A percentile compares a stretch with the other conserved stretches of the same genome.
Evolutionary conservation across 768 basidiomycete species (phyloP).

Genomic region (Roridomyces roridus): DNA sequence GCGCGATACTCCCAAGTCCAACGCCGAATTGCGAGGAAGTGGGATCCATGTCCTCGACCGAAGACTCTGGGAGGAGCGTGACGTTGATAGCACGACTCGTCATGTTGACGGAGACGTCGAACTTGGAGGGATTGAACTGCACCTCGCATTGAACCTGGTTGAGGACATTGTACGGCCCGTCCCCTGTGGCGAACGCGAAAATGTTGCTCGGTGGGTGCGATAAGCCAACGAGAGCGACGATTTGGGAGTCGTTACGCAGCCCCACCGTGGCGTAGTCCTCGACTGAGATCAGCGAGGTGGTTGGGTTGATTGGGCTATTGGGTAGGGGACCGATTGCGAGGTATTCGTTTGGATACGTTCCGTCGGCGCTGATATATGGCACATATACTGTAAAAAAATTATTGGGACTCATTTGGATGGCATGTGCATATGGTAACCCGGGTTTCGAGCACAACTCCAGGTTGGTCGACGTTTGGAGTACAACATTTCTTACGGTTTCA

Average conservation of each 20-base stretch:
- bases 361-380: no score
- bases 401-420: no score
- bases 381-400: no score
- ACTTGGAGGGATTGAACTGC: not conserved
- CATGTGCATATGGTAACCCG: no score
- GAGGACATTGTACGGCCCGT: not conserved
- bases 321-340: not conserved
- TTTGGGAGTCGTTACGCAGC: not conserved
- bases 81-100: not conserved
- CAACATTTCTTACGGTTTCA: no score
- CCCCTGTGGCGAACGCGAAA: not conserved
- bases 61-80: not conserved
- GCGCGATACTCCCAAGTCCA: not conserved
- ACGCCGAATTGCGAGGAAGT: not conserved
- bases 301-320: not conserved
- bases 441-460: no score
- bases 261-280: not conserved
- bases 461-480: no score
- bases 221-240: not conserved
- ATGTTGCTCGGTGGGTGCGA: not conserved
- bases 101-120: slow-evolving; percentile 3
- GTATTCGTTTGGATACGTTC: not conserved
- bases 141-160: slow-evolving; percentile 8
- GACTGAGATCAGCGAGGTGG: not conserved
- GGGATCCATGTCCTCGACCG: not conserved